phyloP scores from a whole-genome alignment of 805 yeast genomes.

The Kluyveromyces starmeri region DNA sequence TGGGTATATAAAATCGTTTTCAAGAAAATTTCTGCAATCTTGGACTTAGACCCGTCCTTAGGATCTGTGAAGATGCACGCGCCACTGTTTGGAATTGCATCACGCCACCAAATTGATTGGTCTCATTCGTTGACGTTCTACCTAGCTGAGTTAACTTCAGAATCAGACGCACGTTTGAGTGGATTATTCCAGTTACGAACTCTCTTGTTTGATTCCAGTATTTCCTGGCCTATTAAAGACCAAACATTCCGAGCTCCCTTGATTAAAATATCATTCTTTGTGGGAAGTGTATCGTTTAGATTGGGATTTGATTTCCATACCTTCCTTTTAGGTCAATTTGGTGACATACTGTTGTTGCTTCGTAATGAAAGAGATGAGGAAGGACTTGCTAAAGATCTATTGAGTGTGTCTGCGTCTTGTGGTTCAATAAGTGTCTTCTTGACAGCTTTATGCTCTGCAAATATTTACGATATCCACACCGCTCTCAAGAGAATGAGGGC shows the following conservation, averaged over 20 bases:
- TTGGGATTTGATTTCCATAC: constrained; percentile 79
- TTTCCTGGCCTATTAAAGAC: constrained; percentile 55
- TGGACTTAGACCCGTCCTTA: constrained; percentile 78
- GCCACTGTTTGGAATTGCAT: constrained; percentile 58
- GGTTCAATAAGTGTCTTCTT: constrained; percentile 51
- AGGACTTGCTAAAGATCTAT: constrained; percentile 46
- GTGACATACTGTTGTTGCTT: constrained; percentile 42
- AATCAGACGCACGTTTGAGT: constrained; percentile 71
- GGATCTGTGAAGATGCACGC: constrained; percentile 53
- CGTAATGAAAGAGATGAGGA: constrained; percentile 55
- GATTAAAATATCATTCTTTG: constrained; percentile 50
- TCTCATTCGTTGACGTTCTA: constrained; percentile 63
- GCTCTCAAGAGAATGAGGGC: constrained; percentile 63
- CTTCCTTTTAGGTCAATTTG: constrained; percentile 55
- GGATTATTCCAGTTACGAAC: constrained; percentile 49
- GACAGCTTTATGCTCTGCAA: constrained; percentile 82
- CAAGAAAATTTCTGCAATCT: constrained; percentile 40
- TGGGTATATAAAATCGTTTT: constrained; percentile 60
- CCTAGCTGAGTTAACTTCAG: constrained; percentile 40
- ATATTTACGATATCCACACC: constrained; percentile 65
- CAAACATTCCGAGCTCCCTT: constrained; percentile 50
- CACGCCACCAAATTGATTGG: constrained; percentile 58
- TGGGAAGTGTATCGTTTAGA: constrained; percentile 48
- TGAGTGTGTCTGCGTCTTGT: constrained; percentile 43
- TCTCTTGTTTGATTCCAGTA: constrained; percentile 50